Evolutionary conservation across 345 rosid genomes (phyloP).

Genomic region (Brassica nigra): DNA sequence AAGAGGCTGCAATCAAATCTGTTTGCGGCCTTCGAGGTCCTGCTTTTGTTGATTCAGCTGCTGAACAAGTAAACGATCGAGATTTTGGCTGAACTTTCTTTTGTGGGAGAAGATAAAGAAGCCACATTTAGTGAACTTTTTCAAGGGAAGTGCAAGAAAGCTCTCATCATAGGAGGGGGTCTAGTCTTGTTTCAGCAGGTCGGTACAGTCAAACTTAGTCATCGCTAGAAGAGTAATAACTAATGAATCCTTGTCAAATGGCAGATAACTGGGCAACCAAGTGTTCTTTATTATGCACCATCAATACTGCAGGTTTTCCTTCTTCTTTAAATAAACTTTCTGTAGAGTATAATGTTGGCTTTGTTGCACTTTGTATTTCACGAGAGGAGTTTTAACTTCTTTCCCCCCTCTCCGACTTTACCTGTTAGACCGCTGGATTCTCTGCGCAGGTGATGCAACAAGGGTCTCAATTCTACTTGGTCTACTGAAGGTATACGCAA

Average conservation of each 20-base stretch:
- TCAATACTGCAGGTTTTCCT: slow-evolving; percentile 75
- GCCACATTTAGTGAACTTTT: slow-evolving; percentile 62
- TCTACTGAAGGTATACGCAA: too few species aligned
- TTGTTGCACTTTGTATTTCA: slow-evolving; percentile 17
- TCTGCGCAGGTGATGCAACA: too few species aligned
- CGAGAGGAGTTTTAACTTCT: slow-evolving; percentile 20
- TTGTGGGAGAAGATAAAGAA: slow-evolving; percentile 73
- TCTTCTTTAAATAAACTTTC: background rate
- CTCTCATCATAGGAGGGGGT: slow-evolving; percentile 82
- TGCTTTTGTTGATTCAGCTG: slow-evolving; percentile 62
- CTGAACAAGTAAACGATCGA: slow-evolving; percentile 73
- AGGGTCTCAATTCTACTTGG: too few species aligned
- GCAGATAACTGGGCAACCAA: too few species aligned
- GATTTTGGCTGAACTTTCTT: slow-evolving; percentile 68
- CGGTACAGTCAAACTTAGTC: too few species aligned
- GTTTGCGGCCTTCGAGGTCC: slow-evolving; percentile 76
- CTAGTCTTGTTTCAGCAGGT: too few species aligned
- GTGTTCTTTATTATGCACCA: slow-evolving; percentile 92
- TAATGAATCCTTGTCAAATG: too few species aligned
- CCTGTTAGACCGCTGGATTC: slow-evolving; percentile 86
- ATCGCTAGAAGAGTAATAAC: too few species aligned
- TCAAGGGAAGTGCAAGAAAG: slow-evolving; percentile 88
- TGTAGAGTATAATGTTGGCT: background rate
- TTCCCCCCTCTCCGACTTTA: slow-evolving; percentile 10
- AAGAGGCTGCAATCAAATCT: slow-evolving; percentile 60